Evolutionary conservation across 257 asterid species (phyloP).

Genomic region (Solanum virginianum): DNA sequence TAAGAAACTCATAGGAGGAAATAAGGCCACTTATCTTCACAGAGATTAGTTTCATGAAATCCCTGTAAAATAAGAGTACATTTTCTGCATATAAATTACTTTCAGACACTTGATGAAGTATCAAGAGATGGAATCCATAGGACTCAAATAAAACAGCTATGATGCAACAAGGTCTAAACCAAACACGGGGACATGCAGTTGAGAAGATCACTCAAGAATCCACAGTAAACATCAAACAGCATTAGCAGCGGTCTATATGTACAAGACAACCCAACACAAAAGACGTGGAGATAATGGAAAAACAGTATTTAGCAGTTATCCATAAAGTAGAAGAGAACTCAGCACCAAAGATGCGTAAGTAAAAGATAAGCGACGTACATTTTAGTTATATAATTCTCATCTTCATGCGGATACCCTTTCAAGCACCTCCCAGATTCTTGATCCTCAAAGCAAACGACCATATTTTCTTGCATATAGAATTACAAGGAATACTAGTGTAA

Average conservation of each 20-base stretch:
- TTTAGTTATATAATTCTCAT: constrained; percentile 52
- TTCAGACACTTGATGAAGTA: not conserved
- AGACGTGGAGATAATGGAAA: not conserved
- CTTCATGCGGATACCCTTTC: constrained; percentile 48
- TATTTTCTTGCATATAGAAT: constrained; percentile 47
- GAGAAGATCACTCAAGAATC: not conserved
- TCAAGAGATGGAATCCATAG: not conserved
- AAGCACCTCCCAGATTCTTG: constrained; percentile 68
- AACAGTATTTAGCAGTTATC: not conserved
- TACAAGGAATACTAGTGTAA: not conserved
- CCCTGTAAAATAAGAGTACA: not conserved
- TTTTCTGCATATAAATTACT: not conserved
- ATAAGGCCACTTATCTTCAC: not conserved
- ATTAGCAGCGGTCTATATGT: not conserved
- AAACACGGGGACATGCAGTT: not conserved
- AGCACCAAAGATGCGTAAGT: not conserved
- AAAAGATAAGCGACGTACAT: constrained; percentile 35
- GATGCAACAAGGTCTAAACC: not conserved
- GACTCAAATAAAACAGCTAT: not conserved
- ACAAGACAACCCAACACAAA: constrained; percentile 1
- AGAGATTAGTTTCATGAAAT: not conserved
- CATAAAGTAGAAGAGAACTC: not conserved
- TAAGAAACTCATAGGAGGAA: not conserved
- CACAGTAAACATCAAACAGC: not conserved
- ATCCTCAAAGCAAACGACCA: constrained; percentile 92